A percentile compares a stretch with the other conserved stretches of the same genome.
Conservation (phyloP, 2,329 filamentous ascomycete genomes). For the Daldinia sp. region DNA sequence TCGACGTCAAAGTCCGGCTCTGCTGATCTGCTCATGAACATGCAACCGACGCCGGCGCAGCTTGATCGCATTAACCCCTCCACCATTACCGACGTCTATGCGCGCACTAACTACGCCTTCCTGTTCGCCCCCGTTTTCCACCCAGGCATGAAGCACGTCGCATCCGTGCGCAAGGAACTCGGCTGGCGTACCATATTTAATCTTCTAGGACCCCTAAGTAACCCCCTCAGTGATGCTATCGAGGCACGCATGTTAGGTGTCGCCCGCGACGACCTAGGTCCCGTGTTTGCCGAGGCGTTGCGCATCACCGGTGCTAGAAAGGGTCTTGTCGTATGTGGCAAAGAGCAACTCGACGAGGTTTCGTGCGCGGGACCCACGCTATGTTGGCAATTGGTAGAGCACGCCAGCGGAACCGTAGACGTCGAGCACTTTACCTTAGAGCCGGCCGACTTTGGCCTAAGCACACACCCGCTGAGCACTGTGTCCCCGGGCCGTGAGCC, state of each 20-base stretch:
- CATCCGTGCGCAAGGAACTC: slow-evolving; percentile 85
- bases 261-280: slow-evolving; percentile 85
- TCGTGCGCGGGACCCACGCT: slow-evolving; percentile 89
- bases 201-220: slow-evolving; percentile 90
- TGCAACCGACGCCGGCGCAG: slow-evolving; percentile 77
- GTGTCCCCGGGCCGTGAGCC: slow-evolving; percentile 90
- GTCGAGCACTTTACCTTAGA: slow-evolving; percentile 83
- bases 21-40: slow-evolving; percentile 86
- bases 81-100: slow-evolving; percentile 80
- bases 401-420: slow-evolving; percentile 59
- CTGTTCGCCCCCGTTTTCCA: slow-evolving; percentile 97
- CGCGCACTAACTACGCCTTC: slow-evolving; percentile 89
- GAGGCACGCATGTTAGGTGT: slow-evolving; percentile 96
- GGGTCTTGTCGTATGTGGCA: slow-evolving; percentile 90
- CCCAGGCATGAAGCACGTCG: slow-evolving; percentile 91
- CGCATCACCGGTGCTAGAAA: slow-evolving; percentile 81
- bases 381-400: slow-evolving; percentile 82
- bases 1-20: slow-evolving; percentile 96
- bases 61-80: slow-evolving; percentile 79
- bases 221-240: slow-evolving; percentile 85
- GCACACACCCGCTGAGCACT: slow-evolving; percentile 76
- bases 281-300: slow-evolving; percentile 88
- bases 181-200: slow-evolving; percentile 99
- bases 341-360: slow-evolving; percentile 95
- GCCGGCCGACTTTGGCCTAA: slow-evolving; percentile 89